Percentiles rank a stretch among this genome's conserved stretches.
Evolutionary conservation across 2,329 filamentous ascomycete species (phyloP).

Genomic region (Hypoxylon sp.): DNA sequence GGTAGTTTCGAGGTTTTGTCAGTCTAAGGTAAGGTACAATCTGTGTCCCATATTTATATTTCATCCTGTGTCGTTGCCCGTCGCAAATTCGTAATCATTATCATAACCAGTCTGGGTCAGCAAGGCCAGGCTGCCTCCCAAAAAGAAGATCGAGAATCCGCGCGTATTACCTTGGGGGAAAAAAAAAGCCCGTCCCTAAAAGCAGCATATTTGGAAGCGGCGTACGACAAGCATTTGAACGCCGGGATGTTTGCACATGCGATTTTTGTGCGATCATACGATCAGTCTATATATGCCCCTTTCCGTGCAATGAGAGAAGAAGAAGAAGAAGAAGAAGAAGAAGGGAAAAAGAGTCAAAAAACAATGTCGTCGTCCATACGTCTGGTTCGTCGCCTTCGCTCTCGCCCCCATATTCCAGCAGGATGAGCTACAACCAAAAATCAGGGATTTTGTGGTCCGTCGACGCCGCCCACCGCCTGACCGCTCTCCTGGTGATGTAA

Average conservation of each 20-base stretch:
- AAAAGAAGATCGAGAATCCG: not conserved
- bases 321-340: constrained; percentile 1
- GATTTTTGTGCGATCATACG: constrained; percentile 5
- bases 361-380: constrained; percentile 28
- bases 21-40: constrained; percentile 38
- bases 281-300: constrained; percentile 23
- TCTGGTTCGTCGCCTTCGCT: constrained; percentile 12
- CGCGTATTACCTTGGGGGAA: not conserved
- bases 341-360: constrained; percentile 4
- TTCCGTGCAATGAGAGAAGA: constrained; percentile 20
- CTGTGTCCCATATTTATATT: constrained; percentile 23
- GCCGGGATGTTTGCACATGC: constrained; percentile 34
- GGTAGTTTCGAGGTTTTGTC: constrained; percentile 24
- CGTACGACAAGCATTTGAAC: constrained; percentile 16
- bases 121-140: not conserved
- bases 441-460: constrained; percentile 28
- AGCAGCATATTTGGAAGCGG: constrained; percentile 17
- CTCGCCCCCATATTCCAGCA: constrained; percentile 11
- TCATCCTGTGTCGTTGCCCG: constrained; percentile 6
- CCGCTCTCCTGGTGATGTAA: constrained; percentile 40
- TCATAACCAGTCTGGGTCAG: constrained; percentile 19
- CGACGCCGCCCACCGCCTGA: constrained; percentile 23
- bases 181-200: constrained; percentile 8
- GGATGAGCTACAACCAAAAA: constrained; percentile 14
- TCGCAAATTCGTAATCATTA: constrained; percentile 15